phyloP scores from a whole-genome alignment of 2,329 filamentous ascomycete genomes.

The Cyphellophora attinorum region DNA sequence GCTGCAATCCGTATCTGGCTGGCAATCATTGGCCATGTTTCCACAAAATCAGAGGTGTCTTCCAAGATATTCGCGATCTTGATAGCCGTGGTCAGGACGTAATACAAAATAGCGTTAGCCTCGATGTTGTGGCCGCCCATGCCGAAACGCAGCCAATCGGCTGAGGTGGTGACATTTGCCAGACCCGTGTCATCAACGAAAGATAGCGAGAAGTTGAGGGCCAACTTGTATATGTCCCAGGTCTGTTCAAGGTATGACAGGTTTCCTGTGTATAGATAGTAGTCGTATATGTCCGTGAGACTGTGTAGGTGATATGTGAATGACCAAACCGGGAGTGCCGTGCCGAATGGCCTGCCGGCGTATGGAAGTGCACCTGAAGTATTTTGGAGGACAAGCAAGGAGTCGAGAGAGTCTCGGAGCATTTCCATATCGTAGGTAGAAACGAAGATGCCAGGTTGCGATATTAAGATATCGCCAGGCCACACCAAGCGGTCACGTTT shows the following conservation, averaged over 20 bases:
- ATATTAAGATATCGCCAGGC: no score
- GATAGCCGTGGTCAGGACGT: constrained; percentile 18
- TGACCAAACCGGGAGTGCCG: no score
- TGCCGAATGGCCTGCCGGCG: no score
- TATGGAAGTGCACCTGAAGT: no score
- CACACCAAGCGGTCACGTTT: no score
- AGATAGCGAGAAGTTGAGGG: constrained; percentile 30
- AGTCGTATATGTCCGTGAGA: no score
- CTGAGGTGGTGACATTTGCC: constrained; percentile 35
- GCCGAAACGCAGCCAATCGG: constrained; percentile 40
- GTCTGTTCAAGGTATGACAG: constrained; percentile 28
- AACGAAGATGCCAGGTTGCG: no score
- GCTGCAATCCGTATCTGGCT: constrained; percentile 18
- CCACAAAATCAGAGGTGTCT: constrained; percentile 11
- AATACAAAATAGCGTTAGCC: constrained; percentile 39
- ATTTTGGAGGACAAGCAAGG: no score
- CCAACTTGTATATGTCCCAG: constrained; percentile 37
- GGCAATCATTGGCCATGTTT: constrained; percentile 17
- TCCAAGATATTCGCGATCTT: constrained; percentile 17
- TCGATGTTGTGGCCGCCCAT: constrained; percentile 43
- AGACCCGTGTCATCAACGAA: constrained; percentile 34
- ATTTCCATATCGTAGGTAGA: no score
- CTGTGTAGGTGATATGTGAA: no score
- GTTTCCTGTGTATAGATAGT: constrained; percentile 33
- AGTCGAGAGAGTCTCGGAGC: no score